Evolutionary conservation across 2,329 filamentous ascomycete genomes (phyloP), one percentile per base, ranked within the genome.

Genomic region (Aspergillus tanneri): DNA sequence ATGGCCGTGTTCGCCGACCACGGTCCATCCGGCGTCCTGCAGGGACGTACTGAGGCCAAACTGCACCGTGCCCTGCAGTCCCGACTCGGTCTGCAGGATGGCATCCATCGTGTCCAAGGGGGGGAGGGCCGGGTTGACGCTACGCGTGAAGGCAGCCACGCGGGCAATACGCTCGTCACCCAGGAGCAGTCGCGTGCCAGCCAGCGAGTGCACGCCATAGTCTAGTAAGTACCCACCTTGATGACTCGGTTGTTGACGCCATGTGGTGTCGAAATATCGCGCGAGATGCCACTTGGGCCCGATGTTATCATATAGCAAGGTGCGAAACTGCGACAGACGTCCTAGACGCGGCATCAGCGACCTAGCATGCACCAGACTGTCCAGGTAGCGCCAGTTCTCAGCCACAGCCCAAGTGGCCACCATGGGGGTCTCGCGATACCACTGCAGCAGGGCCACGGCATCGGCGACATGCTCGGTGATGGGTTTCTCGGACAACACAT

Each of bases 201-300:
- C 87, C 5, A 84, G 73, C 51, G 81, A 84, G 66, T 91, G 88
- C 21, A 91, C 85, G 35, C 88, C 87, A 11, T 82, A 86, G 61
- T 91, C 87, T 2, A 91, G 79, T 46, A 90, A 66, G 63, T 90
- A 90, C 0, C 88, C 87, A 46, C 87, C 88, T 67, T 90, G 86
- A 63, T 88, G 81, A 43, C 79, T 75, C 1, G 87, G 87, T 46
- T 72, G 77, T 65, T 85, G 85, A 46, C 88, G 82, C 88, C 87
- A 82, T 9, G 69, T 58, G 0, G 78, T 81, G 53, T 78, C 75
- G 62, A 40, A 34, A 18, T 34, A 34, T 9, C 10, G 30, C 16
- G 30, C 14, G 6, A 18, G 19, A 14, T 3, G 3, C 30, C 30
- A 34, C 6, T 34, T 18, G 5, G 30, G 30, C 7, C 30, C 30